Base-by-base conservation (phyloP, 306 rosid species). In the Geum urbanum region DNA sequence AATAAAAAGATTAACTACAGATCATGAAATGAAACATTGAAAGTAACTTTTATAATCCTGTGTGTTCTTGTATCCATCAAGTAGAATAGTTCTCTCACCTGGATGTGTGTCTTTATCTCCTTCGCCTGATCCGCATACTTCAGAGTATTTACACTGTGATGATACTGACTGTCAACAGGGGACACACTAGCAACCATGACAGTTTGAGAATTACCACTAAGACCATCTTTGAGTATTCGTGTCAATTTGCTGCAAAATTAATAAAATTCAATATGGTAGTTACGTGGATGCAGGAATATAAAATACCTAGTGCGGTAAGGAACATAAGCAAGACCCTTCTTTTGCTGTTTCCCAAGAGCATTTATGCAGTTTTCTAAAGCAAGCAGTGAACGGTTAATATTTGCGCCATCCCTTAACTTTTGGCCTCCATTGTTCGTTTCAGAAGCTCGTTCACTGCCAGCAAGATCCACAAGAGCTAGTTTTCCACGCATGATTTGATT, bases 401-500 rank as follows among this genome's bases (percentile, higher is more conserved):
- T 86, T 65, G 91, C 91, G 49, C 91, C 91, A 74, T 86, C 91
- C 68, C 86, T 79, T 69, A 86, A 70, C 70, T 86, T 84, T 71
- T 86, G 86, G 73, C 86, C 88, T 50, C 82, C 81, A 62, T 57
- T 81, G 59, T 81, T 79, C 69, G 91, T 84, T 78, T 86, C 91
- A 48, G 82, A 77, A 64, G 88, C 86, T 52, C 88, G 77, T 70
- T 86, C 91, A 56, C 91, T 84, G 71, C 88, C 91, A 16, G 88
- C 88, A 69, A 86, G 91, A 79, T 86, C 91, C 65, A 86, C 88
- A 45, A 81, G 91, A 18, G 88, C 88, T 4, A 86, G 91, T 81
- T 84, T 86, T 66, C 88, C 91, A 8, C 73, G 81, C 81, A 81
- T 55, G 66, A 86, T 77, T 80, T 86, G 91, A 84, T 77, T 84